Base-by-base conservation (phyloP, 352 stramenopile genomes). In the Phytophthora chlamydospora region DNA sequence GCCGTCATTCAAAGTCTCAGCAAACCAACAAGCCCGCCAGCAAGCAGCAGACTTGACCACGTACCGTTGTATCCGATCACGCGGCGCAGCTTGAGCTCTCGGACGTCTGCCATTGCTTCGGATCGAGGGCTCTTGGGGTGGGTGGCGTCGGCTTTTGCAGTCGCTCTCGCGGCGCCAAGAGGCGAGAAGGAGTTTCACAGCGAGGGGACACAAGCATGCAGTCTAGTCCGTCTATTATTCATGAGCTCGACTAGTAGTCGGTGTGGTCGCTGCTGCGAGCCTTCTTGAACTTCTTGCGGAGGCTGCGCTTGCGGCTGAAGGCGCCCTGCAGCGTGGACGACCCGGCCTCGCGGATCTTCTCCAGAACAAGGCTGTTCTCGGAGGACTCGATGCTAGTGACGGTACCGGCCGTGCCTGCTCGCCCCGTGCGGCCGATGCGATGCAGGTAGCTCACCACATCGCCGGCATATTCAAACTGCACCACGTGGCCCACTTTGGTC, bases 31-130 rank as follows among this genome's bases (percentile, higher is more conserved):
- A 33, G n/a, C 16, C 14, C 36, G 9, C 9, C 21, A 43, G 11
- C n/a, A 12, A 58, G 9, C 52, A 10, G 21, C 29, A 19, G 11
- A 36, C 3, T 24, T 24, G 21, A 24, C 21, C n/a, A 52, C 47
- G 24, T 70, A 90, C 85, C 85, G 75, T 92, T 92, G 71, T 92
- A 94, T 33, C 83, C 83, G 71, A 92, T 89, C 13, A 91, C 85
- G 32, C 84, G 78, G 63, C 80, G 80, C 41, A 92, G 72, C 54
- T 85, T 84, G 47, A 94, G 81, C 60, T 94, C 80, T 49, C 73
- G 77, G 36, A 86, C 80, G 49, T 91, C 80, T 31, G 76, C 67
- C 85, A 92, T 94, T 8, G 24, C 54, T 16, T 16, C 16, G 36
- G 55, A 39, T 24, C 21, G 45, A 55, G 54, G 50, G 31, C 19